Evolutionary conservation across 164 flowering plant genomes (phyloP), one percentile per base, ranked within the genome.

Genomic region (Saururus chinensis): DNA sequence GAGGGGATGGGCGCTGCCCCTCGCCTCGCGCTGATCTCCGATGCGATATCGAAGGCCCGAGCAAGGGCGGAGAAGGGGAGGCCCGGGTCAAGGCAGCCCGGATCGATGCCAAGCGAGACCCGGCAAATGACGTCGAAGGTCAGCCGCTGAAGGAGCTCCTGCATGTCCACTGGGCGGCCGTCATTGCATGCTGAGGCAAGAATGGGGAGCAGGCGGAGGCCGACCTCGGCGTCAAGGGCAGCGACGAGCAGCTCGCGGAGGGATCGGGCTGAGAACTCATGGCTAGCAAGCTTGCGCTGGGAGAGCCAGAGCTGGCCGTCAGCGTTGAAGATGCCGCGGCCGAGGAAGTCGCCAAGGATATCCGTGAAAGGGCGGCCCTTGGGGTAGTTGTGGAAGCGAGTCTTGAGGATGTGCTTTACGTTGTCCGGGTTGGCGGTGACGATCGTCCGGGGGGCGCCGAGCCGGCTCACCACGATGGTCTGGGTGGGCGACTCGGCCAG

Each of bases 361-460:
- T 82, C 87, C 0, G 83, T 82, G 67, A 89, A 81, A 17, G 89
- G 85, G 62, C 73, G 67, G 14, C 96, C 96, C 53, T 89, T 89
- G 16, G 96, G 93, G 63, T 59, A 86, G 66, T 86, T 86, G 11
- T 24, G 17, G 77, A 89, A 89, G 62, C 81, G 80, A 25, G 85
- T 74, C 62, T 82, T 83, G 55, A 88, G 82, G 0, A 88, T 70
- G 74, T 88, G 71, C 74, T 88, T 87, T 0, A 89, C 84, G 59
- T 89, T 89, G 12, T 49, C 71, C 0, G 96, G 93, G 63, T 89
- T 85, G 0, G 91, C 86, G 0, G 96, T 89, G 45, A 89, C 77
- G 4, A 89, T 56, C 40, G 79, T 79, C 23, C 81, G 75, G 1
- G 70, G 73, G 0, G 85, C 81, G 0, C 93, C 93, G 19, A 83